Evolutionary conservation across 257 asterid species (phyloP), one percentile per base, ranked within the genome.

Genomic region (Jasminum sambac): DNA sequence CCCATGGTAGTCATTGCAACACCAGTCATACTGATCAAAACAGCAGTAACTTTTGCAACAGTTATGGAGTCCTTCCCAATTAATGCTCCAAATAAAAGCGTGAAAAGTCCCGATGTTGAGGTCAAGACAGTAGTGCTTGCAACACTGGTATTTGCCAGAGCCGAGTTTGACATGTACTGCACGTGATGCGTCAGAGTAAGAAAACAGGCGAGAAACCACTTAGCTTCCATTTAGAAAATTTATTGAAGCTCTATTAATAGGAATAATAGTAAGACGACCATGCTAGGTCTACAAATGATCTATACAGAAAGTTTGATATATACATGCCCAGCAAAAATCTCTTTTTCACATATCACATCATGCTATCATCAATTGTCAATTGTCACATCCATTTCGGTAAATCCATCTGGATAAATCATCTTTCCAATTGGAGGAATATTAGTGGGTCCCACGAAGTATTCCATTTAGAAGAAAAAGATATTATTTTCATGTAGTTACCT

Each of bases 81-180:
- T 42, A 88, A 68, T 19, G 93, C 89, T 76, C 91, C 96, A 63
- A 88, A 86, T 69, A 90, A 36, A 66, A 90, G 97, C 0, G 97
- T 90, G 84, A 90, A 88, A 72, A 90, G 88, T 70, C 89, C 93
- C 4, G 97, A 85, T 19, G 95, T 90, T 8, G 97, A 90, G 61
- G 96, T 86, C 82, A 90, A 77, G 75, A 90, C 84, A 0, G 97
- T 88, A 16, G 96, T 86, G 79, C 90, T 90, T 12, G 97, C 91
- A 59, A 90, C 97, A 75, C 97, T 90, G 13, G 97, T 90, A 63
- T 88, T 85, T 0, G 94, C 97, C 77, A 90, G 77, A 41, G 97
- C 96, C 39, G 94, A 88, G 76, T 85, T 86, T 1, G 91, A 86
- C 11, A 88, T 82, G 65, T 86, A 88, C 89, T 90, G 82, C 77